Conservation (phyloP, 1,139 yeast species). For the Candida tetrigidarum region DNA sequence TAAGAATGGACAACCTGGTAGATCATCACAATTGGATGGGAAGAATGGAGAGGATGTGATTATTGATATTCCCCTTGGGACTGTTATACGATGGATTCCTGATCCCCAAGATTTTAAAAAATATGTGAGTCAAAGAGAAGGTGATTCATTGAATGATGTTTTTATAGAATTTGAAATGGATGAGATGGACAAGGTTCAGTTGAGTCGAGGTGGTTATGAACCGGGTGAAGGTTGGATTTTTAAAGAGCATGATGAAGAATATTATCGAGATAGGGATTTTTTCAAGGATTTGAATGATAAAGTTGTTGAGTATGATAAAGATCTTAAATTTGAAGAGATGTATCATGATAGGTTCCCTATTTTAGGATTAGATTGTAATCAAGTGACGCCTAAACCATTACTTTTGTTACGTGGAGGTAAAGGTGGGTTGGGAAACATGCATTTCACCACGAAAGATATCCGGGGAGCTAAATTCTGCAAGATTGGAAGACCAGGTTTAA, state of each 20-base stretch:
- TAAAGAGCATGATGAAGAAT: conserved; percentile 72
- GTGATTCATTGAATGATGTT: conserved; percentile 30
- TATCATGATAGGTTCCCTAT: conserved; percentile 73
- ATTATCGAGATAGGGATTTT: conserved; percentile 65
- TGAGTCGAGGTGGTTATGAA: conserved; percentile 57
- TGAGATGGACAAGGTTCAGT: conserved; percentile 45
- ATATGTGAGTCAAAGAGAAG: conserved; percentile 35
- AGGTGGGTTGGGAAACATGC: conserved; percentile 98
- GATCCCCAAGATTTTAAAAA: conserved; percentile 56
- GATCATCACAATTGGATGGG: conserved; percentile 81
- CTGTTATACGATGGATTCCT: conserved; percentile 85
- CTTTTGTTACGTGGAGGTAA: conserved; percentile 79
- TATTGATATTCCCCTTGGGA: conserved; percentile 90
- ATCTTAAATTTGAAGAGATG: conserved; percentile 62
- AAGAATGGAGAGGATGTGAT: conserved; percentile 76
- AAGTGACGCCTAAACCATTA: conserved; percentile 69
- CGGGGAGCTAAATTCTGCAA: conserved; percentile 92
- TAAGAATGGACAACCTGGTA: conserved; percentile 71
- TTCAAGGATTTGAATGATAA: conserved; percentile 65
- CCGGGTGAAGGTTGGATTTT: conserved; percentile 91
- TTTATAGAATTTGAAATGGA: conserved; percentile 33
- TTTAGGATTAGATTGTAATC: conserved; percentile 73
- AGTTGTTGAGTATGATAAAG: conserved; percentile 67
- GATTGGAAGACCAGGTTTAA: conserved; percentile 71
- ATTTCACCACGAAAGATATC: conserved; percentile 79